Evolutionary conservation across 805 yeast genomes (phyloP).

Genomic region (Blastobotrys peoriensis): DNA sequence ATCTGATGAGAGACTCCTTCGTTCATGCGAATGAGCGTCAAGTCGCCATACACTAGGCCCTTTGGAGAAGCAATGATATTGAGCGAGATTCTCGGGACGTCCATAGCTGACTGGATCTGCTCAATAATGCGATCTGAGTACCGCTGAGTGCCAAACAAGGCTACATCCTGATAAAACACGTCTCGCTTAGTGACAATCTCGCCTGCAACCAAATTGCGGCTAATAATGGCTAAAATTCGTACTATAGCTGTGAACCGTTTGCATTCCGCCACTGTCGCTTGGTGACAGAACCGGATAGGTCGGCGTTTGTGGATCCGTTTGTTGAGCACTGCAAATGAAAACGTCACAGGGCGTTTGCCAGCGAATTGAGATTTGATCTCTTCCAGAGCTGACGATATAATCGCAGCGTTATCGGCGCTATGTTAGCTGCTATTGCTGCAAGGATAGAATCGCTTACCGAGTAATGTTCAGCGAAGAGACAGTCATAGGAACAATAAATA

Average conservation of each 20-base stretch:
- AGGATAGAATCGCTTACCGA: no score
- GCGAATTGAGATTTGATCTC: no score
- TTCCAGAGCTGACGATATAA: no score
- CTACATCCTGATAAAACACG: conserved; percentile 52
- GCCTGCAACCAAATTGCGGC: conserved; percentile 7
- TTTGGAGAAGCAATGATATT: conserved; percentile 50
- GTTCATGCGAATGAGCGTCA: conserved; percentile 17
- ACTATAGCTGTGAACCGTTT: not conserved
- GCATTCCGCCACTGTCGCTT: no score
- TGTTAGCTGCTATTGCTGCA: no score
- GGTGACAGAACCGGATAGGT: no score
- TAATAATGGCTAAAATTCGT: not conserved
- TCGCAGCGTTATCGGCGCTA: no score
- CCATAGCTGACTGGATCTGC: conserved; percentile 34
- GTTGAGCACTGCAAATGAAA: no score
- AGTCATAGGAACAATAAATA: no score
- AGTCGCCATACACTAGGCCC: conserved; percentile 45
- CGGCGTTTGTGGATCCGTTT: no score
- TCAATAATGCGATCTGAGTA: conserved; percentile 38
- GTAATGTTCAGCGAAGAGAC: no score
- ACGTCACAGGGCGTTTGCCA: no score
- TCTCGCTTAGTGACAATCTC: conserved; percentile 43
- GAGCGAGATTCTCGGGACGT: conserved; percentile 34
- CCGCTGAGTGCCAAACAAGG: conserved; percentile 42
- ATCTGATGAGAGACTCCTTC: conserved; percentile 4